Evolutionary conservation across 208 protist genomes (phyloP).

Genomic region (Acanthamoeba lenticulata): DNA sequence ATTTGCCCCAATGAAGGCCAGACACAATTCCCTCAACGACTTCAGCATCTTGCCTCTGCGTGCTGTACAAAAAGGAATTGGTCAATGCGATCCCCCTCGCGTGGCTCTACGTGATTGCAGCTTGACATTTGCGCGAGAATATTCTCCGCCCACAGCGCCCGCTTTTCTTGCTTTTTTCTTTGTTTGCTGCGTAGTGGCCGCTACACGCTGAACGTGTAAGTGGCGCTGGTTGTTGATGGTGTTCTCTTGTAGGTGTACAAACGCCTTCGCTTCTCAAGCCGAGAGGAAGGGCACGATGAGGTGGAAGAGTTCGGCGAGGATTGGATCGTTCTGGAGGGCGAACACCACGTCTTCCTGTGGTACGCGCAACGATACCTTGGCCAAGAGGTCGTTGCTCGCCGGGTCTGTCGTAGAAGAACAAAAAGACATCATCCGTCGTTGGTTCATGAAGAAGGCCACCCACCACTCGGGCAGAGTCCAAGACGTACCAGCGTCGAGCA

Average conservation of each 20-base stretch:
- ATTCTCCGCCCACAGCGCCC: not conserved
- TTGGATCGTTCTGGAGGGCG: not conserved
- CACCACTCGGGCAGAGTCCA: too few relatives aligned
- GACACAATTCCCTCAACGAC: not conserved
- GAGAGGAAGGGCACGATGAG: conserved; percentile 18
- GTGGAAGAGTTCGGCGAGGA: conserved; percentile 55
- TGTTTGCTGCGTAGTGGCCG: not conserved
- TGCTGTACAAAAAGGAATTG: too few relatives aligned
- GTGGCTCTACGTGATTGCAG: not conserved
- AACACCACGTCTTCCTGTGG: conserved; percentile 23
- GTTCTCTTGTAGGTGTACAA: not conserved
- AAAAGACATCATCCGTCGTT: too few relatives aligned
- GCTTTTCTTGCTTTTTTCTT: not conserved
- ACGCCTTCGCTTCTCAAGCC: not conserved
- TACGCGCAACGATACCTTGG: not conserved
- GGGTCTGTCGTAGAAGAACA: not conserved
- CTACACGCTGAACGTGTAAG: too few relatives aligned
- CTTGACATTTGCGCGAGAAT: not conserved
- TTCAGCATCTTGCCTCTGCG: not conserved
- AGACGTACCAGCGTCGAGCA: not conserved
- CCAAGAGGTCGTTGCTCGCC: conserved; percentile 17
- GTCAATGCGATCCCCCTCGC: not conserved
- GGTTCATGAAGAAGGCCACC: too few relatives aligned
- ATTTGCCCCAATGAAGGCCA: not conserved
- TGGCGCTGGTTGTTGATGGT: not conserved